Percentiles rank a stretch among this genome's conserved stretches.
phyloP scores from a whole-genome alignment of 805 yeast genomes.

The Starmerella bombicola region DNA sequence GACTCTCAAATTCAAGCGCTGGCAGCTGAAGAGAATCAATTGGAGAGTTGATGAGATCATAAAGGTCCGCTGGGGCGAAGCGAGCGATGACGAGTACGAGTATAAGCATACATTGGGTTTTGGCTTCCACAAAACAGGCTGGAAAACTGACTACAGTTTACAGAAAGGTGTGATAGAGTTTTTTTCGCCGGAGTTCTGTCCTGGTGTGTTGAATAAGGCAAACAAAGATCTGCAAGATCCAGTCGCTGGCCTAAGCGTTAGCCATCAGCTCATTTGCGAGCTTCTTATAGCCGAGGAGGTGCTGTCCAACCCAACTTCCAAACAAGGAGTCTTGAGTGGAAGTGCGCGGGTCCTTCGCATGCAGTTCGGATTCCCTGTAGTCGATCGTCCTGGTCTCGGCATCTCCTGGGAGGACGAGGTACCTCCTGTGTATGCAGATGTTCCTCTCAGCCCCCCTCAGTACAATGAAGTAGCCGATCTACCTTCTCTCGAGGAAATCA shows the following conservation, averaged over 20 bases:
- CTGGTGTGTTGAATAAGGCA: slow-evolving; percentile 18
- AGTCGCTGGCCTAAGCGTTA: slow-evolving; percentile 59
- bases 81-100: slow-evolving; percentile 32
- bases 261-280: slow-evolving; percentile 70
- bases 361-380: slow-evolving; percentile 76
- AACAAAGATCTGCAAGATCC: slow-evolving; percentile 55
- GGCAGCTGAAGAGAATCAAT: slow-evolving; percentile 82
- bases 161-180: slow-evolving; percentile 70
- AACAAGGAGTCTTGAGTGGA: slow-evolving; percentile 48
- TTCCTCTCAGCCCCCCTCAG: slow-evolving; percentile 78
- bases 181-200: slow-evolving; percentile 26
- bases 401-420: slow-evolving; percentile 99
- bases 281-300: slow-evolving; percentile 88
- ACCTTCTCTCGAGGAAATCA: slow-evolving; percentile 24
- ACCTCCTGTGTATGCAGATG: slow-evolving; percentile 89
- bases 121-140: slow-evolving; percentile 79
- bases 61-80: slow-evolving; percentile 10
- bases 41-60: slow-evolving; percentile 84
- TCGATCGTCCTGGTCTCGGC: slow-evolving; percentile 90
- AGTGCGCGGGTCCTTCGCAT: slow-evolving; percentile 87
- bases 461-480: slow-evolving; percentile 35
- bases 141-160: slow-evolving; percentile 78
- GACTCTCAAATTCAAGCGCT: slow-evolving; percentile 34
- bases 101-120: slow-evolving; percentile 60
- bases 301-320: slow-evolving; percentile 21